These are phyloP conservation scores for Hibiscus mutabilis DNA, from an alignment of 345 rosid genomes.

Conservation along the genomic window DNA sequence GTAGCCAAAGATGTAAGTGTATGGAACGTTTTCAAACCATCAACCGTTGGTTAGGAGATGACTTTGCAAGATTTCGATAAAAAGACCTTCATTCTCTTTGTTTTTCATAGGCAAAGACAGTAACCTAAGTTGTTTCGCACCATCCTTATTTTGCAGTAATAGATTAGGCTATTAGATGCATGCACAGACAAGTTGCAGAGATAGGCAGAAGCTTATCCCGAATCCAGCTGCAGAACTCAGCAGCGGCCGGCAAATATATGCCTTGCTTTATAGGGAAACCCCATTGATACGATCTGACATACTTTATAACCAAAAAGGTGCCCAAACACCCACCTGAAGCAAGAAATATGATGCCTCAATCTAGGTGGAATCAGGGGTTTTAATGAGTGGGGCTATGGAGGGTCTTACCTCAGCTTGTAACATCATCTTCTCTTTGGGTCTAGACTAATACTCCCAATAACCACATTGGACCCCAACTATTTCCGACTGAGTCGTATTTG, in stretches of 20 bases:
- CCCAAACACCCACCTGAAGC: background rate
- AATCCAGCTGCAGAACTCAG: slow-evolving; percentile 16
- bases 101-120: slow-evolving; percentile 14
- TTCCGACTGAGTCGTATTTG: too few relatives aligned
- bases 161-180: slow-evolving; percentile 28
- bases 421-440: too few relatives aligned
- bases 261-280: background rate
- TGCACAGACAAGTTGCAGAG: slow-evolving; percentile 25
- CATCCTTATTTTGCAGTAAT: slow-evolving; percentile 18
- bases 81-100: slow-evolving; percentile 17
- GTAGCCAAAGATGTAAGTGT: background rate
- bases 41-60: slow-evolving; percentile 3
- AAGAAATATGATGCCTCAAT: background rate
- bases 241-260: background rate
- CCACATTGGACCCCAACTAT: too few relatives aligned
- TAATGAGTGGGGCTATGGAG: background rate
- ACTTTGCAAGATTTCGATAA: slow-evolving; percentile 16
- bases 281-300: background rate
- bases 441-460: too few relatives aligned
- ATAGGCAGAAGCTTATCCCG: slow-evolving; percentile 16
- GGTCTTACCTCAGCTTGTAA: background rate
- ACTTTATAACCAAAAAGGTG: background rate
- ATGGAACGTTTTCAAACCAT: slow-evolving; percentile 7
- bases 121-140: slow-evolving; percentile 17
- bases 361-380: background rate